Base-by-base conservation (phyloP, 2,329 filamentous ascomycete species). In the Podosphaera xanthii region DNA sequence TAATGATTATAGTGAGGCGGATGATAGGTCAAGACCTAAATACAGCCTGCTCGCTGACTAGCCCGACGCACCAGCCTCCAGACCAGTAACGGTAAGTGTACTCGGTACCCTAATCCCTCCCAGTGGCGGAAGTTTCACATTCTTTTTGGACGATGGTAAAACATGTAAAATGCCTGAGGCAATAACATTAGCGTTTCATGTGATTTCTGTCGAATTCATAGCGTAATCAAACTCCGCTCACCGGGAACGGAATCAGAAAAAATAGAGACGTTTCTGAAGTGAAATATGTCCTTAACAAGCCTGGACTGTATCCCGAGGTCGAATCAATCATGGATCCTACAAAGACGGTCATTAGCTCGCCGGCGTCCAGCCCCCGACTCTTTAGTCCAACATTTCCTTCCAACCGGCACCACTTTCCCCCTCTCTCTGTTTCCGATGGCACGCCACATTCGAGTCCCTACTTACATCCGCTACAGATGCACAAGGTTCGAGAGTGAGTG, bases 401-500 rank as follows among this genome's bases (percentile, higher is more conserved):
- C 10, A 63, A 52, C 56, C 64, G 58, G 31, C 60, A 60, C 30
- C 59, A 63, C 36, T 58, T 74, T 36, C 73, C 76, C 35, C 66
- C 73, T 35, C 78, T 77, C 61, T 64, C 54, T 22, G 38, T 7
- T 35, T 57, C 65, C 46, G 79, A 82, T 67, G 75, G 73, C 61
- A 75, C 76, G 34, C 67, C 71, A 53, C 66, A 73, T 48, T 73
- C 74, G 60, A 83, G 79, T 65, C 82, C 83, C 0, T 83, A 79
- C 66, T 71, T 87, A 59, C 84, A 88, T 66, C 83, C 84, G 40
- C 71, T 86, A 59, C 84, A 88, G 69, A 79, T 79, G 61, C 83
- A 86, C 69, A 82, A 77, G 70, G 85, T 88, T 57, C 77, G 84
- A 78, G 86, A 89, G 83, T 87, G 76, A 77, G 82, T 78, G 40